Evolutionary conservation across 2,329 filamentous ascomycete genomes (phyloP), one percentile per base, ranked within the genome.

Genomic region (Zasmidium citrigriseum): DNA sequence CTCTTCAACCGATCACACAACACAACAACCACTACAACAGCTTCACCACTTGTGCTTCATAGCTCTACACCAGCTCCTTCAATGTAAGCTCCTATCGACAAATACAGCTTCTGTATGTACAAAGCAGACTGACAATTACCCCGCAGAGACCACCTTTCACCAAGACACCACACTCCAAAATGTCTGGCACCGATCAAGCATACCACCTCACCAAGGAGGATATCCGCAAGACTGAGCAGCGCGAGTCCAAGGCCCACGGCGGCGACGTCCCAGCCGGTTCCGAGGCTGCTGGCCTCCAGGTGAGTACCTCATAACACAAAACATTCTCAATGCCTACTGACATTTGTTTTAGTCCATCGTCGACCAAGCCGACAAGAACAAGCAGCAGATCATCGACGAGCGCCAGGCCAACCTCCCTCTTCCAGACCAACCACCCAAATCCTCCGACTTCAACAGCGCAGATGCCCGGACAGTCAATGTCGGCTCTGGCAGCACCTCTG

Each of bases 401-500:
- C 82, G 82, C 69, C 82, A 88, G 77, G 77, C 86, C 73, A 91
- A 91, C 76, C 86, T 96, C 27, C 89, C 89, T 52, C 84, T 93
- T 52, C 91, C 90, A 18, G 89, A 93, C 1, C 82, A 93, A 65
- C 90, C 90, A 21, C 89, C 89, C 1, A 78, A 76, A n/a, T 77
- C 85, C n/a, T 89, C 89, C 4, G 90, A 95, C 80, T 92, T 86
- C 82, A 86, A 93, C 73, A 90, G 88, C 0, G 80, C 83, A 52
- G 89, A 93, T 68, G 81, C 81, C 27, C 78, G 83, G 62, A 90
- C 78, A 56, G 86, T 90, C 70, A 89, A 90, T 70, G 85, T 90
- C 49, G 88, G 88, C 63, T 84, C 86, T 34, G 88, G 88, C 20
- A 75, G 81, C 54, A 66, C 80, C 1, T 66, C 64, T 11, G 70